Percentiles rank a stretch among this genome's conserved stretches.
Evolutionary conservation across 345 rosid genomes (phyloP).

Genomic region (Eucalyptus polyanthemos): DNA sequence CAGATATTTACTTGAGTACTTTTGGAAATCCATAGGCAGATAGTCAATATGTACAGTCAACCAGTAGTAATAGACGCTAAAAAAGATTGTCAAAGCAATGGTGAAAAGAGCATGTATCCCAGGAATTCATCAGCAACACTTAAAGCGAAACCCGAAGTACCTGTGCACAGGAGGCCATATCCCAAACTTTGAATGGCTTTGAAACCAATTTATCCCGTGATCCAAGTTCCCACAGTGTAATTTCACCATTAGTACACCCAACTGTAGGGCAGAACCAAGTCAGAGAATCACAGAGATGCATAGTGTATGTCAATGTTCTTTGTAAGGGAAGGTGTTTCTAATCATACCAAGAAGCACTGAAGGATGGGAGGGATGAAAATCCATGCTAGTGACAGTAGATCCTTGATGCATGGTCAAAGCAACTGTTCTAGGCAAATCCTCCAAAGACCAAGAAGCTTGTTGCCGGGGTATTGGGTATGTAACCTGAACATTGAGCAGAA

Average conservation of each 20-base stretch:
- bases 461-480: conserved; percentile 50
- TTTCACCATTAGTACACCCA: conserved; percentile 70
- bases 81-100: background rate
- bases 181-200: conserved; percentile 73
- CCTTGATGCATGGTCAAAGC: conserved; percentile 68
- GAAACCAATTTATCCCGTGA: conserved; percentile 51
- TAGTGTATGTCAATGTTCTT: background rate
- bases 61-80: background rate
- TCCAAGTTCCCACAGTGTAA: conserved; percentile 71
- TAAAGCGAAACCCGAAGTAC: conserved; percentile 45
- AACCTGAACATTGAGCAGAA: conserved; percentile 26
- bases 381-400: conserved; percentile 79
- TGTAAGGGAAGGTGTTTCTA: background rate
- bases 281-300: background rate
- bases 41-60: background rate
- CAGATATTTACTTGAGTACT: background rate
- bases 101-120: background rate
- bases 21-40: background rate
- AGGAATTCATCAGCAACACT: background rate
- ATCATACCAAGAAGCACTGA: conserved; percentile 65
- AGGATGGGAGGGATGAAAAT: conserved; percentile 67
- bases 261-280: conserved; percentile 34
- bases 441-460: conserved; percentile 54
- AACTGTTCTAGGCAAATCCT: conserved; percentile 72
- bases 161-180: conserved; percentile 33